Conservation (phyloP, 2,329 filamentous ascomycete genomes). For the Cytospora mali region DNA sequence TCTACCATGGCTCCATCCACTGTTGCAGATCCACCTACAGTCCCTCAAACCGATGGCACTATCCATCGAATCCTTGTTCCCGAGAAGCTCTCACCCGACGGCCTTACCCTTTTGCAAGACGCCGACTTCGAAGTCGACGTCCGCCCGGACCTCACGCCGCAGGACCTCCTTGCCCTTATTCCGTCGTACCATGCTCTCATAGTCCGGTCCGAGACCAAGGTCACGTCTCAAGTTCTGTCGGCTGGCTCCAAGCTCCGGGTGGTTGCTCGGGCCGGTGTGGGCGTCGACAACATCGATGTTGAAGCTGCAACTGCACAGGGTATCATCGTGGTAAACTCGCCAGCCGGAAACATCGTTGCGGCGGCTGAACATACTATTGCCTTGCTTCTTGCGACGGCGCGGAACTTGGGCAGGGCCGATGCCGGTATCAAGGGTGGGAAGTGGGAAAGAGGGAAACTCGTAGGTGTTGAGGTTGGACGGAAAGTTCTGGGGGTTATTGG, state of each 20-base stretch:
- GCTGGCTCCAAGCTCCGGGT: constrained; percentile 73
- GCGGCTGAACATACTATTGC: constrained; percentile 79
- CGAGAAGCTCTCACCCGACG: constrained; percentile 80
- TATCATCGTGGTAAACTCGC: constrained; percentile 79
- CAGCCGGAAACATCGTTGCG: constrained; percentile 77
- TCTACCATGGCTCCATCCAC: constrained; percentile 36
- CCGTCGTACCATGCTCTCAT: constrained; percentile 75
- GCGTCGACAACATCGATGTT: constrained; percentile 82
- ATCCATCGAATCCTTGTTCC: constrained; percentile 66
- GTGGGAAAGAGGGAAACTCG: constrained; percentile 75
- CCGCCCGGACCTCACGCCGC: constrained; percentile 60
- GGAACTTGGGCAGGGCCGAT: constrained; percentile 73
- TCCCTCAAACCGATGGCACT: constrained; percentile 28
- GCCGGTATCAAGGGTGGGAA: constrained; percentile 69
- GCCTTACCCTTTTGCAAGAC: constrained; percentile 67
- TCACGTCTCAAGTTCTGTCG: constrained; percentile 67
- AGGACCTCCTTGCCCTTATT: constrained; percentile 68
- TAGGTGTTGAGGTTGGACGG: constrained; percentile 76
- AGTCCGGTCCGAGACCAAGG: constrained; percentile 80
- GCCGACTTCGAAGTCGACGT: constrained; percentile 69
- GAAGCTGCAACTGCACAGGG: constrained; percentile 70
- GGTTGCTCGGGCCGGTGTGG: constrained; percentile 78
- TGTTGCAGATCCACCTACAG: constrained; percentile 30
- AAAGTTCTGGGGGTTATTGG: constrained; percentile 79
- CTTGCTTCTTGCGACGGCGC: constrained; percentile 71